phyloP scores from a whole-genome alignment of 345 rosid species.

The Gossypioides kirkii region DNA sequence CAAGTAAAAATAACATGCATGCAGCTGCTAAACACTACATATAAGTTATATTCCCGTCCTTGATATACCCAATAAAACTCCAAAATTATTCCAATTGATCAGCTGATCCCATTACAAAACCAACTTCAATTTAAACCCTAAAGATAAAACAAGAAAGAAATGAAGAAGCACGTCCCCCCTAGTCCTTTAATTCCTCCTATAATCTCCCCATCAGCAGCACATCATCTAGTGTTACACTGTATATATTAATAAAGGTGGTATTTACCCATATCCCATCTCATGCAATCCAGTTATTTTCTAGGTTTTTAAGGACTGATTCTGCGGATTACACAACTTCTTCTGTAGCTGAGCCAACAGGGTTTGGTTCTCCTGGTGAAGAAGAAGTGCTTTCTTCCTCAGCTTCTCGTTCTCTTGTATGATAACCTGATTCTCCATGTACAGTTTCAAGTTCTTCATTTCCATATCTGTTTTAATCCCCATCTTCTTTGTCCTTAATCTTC shows the following conservation, averaged over 20 bases:
- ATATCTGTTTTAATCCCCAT: conserved; percentile 25
- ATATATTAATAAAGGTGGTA: not conserved
- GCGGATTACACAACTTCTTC: conserved; percentile 21
- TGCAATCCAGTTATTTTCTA: not conserved
- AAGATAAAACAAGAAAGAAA: not conserved
- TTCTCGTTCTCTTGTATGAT: conserved; percentile 65
- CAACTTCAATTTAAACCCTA: not conserved
- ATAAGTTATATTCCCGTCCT: not conserved
- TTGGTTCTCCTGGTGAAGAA: conserved; percentile 73
- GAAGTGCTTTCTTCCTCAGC: conserved; percentile 54
- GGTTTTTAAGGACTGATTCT: not conserved
- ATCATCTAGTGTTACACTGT: not conserved
- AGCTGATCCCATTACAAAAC: not conserved
- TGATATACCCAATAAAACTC: not conserved
- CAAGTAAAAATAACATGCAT: not conserved
- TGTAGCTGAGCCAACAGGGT: conserved; percentile 48
- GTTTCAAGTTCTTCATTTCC: conserved; percentile 54
- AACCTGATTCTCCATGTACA: conserved; percentile 60
- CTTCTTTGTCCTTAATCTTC: conserved; percentile 19
- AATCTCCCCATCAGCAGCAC: not conserved
- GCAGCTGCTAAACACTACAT: not conserved
- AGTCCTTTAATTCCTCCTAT: not conserved
- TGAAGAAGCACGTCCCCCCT: not conserved
- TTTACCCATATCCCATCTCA: not conserved
- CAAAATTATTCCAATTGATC: not conserved